phyloP scores from a whole-genome alignment of 176 grass and related monocot species.

The Triticum aestivum region DNA sequence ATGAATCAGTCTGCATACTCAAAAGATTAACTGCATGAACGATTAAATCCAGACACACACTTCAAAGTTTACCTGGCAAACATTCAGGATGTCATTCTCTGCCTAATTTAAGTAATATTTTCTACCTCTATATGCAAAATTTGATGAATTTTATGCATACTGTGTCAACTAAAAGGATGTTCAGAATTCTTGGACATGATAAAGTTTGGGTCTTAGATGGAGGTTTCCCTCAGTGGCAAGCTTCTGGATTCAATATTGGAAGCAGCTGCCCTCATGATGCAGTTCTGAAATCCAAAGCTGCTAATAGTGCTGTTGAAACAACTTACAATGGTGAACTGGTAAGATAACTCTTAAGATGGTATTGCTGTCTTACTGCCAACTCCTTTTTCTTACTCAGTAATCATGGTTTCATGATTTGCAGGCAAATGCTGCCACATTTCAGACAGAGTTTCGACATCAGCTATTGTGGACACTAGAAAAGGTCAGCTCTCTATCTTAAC shows the following conservation, averaged over 20 bases:
- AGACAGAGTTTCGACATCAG: constrained; percentile 69
- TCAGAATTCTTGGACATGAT: constrained; percentile 83
- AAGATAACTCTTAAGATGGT: constrained; percentile 15
- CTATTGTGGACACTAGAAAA: constrained; percentile 76
- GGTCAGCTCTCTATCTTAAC: constrained; percentile 32
- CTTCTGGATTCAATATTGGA: constrained; percentile 68
- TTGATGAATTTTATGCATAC: background rate
- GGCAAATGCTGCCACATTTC: constrained; percentile 52
- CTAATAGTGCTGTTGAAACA: constrained; percentile 52
- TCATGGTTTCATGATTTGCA: constrained; percentile 26
- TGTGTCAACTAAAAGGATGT: constrained; percentile 60
- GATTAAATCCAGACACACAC: background rate
- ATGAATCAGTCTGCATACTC: background rate
- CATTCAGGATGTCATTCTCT: background rate
- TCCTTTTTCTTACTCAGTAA: constrained; percentile 6
- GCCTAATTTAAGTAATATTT: background rate
- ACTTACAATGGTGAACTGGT: constrained; percentile 68
- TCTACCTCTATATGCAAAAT: background rate
- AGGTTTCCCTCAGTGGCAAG: constrained; percentile 83
- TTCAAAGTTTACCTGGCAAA: background rate
- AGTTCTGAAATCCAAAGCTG: constrained; percentile 54
- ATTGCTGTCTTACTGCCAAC: background rate
- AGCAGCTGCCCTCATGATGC: constrained; percentile 35
- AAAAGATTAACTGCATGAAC: background rate
- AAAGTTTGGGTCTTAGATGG: constrained; percentile 90